phyloP scores from a whole-genome alignment of 225 moss, liverwort and hornwort species.

The Lunularia cruciata region DNA sequence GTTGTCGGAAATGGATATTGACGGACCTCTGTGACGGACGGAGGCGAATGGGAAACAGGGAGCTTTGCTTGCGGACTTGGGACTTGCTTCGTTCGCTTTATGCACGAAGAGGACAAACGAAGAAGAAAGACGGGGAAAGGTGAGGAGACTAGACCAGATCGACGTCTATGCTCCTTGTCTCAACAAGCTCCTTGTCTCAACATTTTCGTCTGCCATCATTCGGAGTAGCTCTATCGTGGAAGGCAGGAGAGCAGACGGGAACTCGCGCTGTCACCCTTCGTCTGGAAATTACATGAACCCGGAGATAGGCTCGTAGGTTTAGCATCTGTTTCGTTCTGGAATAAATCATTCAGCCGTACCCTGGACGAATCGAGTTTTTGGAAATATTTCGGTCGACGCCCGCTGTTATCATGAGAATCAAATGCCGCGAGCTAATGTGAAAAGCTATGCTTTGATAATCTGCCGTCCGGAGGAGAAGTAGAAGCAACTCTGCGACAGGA shows the following conservation, averaged over 20 bases:
- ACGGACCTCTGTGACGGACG: no score
- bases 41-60: no score
- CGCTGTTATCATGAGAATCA: background rate
- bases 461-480: background rate
- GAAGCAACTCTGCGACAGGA: background rate
- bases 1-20: no score
- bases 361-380: background rate
- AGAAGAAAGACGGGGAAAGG: background rate
- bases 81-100: no score
- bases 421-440: background rate
- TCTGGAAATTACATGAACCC: background rate
- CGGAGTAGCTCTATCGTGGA: background rate
- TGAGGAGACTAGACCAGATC: background rate
- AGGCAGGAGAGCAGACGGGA: background rate
- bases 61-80: no score
- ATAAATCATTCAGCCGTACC: background rate
- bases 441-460: background rate
- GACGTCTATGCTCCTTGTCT: background rate
- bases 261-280: background rate
- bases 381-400: background rate
- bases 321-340: background rate
- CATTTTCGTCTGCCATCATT: background rate
- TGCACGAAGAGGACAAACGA: conserved; percentile 3
- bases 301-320: conserved; percentile 7
- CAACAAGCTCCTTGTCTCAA: conserved; percentile 7